Evolutionary conservation across 2,329 filamentous ascomycete species (phyloP).

Genomic region (Aspergillus sp.): DNA sequence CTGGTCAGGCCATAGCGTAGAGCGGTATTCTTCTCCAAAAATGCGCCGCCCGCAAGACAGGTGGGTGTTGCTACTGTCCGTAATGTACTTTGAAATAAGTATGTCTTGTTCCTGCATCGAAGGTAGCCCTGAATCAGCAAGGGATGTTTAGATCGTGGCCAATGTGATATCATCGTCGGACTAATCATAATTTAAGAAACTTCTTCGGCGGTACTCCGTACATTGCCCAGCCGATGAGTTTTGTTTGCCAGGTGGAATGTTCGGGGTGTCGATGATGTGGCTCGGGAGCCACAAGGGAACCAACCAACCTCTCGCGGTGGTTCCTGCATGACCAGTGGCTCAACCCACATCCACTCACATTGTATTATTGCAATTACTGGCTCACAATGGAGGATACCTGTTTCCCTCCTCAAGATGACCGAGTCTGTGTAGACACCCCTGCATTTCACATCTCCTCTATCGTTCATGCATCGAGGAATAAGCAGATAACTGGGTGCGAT

Average conservation of each 20-base stretch:
- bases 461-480: not conserved
- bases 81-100: not conserved
- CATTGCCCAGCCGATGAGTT: not conserved
- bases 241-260: not conserved
- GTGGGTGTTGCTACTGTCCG: not conserved
- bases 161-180: conserved; percentile 1
- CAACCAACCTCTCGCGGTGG: conserved; percentile 5
- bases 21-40: not conserved
- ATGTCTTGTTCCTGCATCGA: conserved; percentile 6
- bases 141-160: conserved; percentile 1
- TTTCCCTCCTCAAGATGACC: not conserved
- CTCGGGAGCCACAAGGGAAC: not conserved
- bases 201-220: not conserved
- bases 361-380: not conserved
- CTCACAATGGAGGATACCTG: not conserved
- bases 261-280: conserved; percentile 4
- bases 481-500: not conserved
- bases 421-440: not conserved
- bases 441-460: not conserved
- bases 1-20: not conserved
- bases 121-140: not conserved
- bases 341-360: not conserved
- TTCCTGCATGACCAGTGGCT: conserved; percentile 5
- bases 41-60: too few species aligned
- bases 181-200: conserved; percentile 1